These are phyloP conservation scores for Urochloa ruziziensis DNA, from an alignment of 176 grass and related monocot species.

Conservation along the genomic window DNA sequence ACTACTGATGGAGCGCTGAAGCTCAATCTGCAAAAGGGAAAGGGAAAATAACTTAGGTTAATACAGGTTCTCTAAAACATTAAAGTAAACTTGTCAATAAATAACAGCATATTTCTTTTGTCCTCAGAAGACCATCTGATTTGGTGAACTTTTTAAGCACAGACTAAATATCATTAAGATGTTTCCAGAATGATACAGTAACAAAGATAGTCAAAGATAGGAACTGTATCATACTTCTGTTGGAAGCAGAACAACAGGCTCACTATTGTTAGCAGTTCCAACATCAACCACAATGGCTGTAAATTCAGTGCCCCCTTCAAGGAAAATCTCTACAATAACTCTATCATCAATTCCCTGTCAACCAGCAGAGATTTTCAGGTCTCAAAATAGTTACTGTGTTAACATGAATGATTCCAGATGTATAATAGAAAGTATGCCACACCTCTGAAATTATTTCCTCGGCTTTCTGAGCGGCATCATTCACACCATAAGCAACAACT, in stretches of 20 bases:
- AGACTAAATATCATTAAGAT: neutral
- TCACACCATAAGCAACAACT: conserved; percentile 70
- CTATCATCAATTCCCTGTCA: conserved; percentile 73
- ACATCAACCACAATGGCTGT: conserved; percentile 86
- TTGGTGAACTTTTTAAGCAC: neutral
- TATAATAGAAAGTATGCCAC: neutral
- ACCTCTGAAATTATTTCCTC: conserved; percentile 73
- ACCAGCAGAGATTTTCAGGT: conserved; percentile 11
- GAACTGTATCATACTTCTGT: conserved; percentile 60
- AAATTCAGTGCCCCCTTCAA: conserved; percentile 90
- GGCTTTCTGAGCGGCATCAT: conserved; percentile 76
- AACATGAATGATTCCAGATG: neutral
- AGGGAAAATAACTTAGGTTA: neutral
- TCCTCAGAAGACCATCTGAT: neutral
- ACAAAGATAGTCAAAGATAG: neutral
- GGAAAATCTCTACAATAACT: conserved; percentile 86
- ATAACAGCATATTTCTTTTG: neutral
- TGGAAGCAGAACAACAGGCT: conserved; percentile 83
- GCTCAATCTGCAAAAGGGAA: conserved; percentile 58
- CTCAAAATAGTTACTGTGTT: neutral
- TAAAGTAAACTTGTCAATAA: conserved; percentile 11
- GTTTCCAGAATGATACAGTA: neutral
- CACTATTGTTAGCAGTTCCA: conserved; percentile 50
- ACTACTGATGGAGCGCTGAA: conserved; percentile 46
- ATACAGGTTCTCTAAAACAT: neutral